phyloP scores from a whole-genome alignment of 306 rosid genomes.

The Vigna angularis region DNA sequence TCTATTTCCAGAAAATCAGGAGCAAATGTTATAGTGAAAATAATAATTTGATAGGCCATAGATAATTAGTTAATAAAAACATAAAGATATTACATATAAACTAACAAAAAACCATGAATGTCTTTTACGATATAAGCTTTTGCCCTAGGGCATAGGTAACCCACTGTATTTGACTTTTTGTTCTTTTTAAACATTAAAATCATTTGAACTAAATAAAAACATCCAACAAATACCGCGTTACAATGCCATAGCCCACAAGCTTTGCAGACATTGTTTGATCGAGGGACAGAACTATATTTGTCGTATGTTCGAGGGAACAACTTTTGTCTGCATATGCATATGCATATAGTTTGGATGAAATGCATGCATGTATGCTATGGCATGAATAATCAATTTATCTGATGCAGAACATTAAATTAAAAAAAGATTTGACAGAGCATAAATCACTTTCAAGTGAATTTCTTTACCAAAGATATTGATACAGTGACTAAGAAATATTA shows the following conservation, averaged over 20 bases:
- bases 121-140: background rate
- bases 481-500: background rate
- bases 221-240: background rate
- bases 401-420: background rate
- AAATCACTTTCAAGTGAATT: conserved; percentile 46
- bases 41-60: background rate
- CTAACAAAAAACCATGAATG: background rate
- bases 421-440: background rate
- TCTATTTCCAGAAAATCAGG: background rate
- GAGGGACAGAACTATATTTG: conserved; percentile 29
- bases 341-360: conserved; percentile 9
- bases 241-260: background rate
- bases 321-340: conserved; percentile 23
- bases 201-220: background rate
- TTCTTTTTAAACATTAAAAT: background rate
- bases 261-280: conserved; percentile 16
- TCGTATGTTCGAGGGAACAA: conserved; percentile 29
- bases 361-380: background rate
- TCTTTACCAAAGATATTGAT: conserved; percentile 18
- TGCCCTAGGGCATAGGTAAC: background rate
- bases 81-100: background rate
- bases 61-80: background rate
- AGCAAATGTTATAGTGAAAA: background rate
- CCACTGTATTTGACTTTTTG: background rate
- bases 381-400: conserved; percentile 4